These are phyloP conservation scores for Monosporascus sp. DNA, from an alignment of 2,329 filamentous ascomycete genomes.

Conservation along the genomic window DNA sequence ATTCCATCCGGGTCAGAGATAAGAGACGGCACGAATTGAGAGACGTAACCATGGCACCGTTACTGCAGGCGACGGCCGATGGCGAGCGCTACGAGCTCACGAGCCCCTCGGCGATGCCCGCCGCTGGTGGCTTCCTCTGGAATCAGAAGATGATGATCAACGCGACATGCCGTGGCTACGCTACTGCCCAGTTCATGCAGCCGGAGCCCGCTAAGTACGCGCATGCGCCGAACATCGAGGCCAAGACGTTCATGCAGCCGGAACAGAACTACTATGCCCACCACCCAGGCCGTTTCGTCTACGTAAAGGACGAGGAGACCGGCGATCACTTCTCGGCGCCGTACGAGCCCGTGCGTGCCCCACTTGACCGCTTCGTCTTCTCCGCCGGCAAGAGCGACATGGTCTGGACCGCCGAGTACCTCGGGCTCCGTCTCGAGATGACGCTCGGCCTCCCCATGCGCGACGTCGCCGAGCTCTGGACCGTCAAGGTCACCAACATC, in stretches of 20 bases:
- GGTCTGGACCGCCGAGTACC: conserved; percentile 46
- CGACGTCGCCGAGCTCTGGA: conserved; percentile 53
- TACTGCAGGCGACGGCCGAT: conserved; percentile 31
- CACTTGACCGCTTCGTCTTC: conserved; percentile 44
- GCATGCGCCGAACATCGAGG: conserved; percentile 53
- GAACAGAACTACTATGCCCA: conserved; percentile 55
- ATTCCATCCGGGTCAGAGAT: too few relatives aligned
- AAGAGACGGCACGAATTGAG: neutral
- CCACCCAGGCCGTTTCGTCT: conserved; percentile 54
- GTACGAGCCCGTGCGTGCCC: conserved; percentile 47
- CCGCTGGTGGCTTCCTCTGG: conserved; percentile 53
- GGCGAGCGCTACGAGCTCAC: conserved; percentile 51
- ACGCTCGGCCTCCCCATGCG: conserved; percentile 44
- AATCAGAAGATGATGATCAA: conserved; percentile 59
- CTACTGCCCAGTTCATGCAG: conserved; percentile 55
- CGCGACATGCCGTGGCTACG: conserved; percentile 53
- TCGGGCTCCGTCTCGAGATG: conserved; percentile 48
- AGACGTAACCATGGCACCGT: neutral
- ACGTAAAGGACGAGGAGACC: conserved; percentile 51
- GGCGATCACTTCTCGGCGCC: conserved; percentile 48
- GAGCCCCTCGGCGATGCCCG: conserved; percentile 50
- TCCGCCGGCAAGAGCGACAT: conserved; percentile 51
- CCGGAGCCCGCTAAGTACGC: conserved; percentile 56
- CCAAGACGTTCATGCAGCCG: conserved; percentile 56
- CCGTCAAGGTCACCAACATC: conserved; percentile 45